A percentile compares a stretch with the other conserved stretches of the same genome.
Evolutionary conservation across 1,139 yeast genomes (phyloP).

Genomic region (Kurtzmaniella quercitrusa): DNA sequence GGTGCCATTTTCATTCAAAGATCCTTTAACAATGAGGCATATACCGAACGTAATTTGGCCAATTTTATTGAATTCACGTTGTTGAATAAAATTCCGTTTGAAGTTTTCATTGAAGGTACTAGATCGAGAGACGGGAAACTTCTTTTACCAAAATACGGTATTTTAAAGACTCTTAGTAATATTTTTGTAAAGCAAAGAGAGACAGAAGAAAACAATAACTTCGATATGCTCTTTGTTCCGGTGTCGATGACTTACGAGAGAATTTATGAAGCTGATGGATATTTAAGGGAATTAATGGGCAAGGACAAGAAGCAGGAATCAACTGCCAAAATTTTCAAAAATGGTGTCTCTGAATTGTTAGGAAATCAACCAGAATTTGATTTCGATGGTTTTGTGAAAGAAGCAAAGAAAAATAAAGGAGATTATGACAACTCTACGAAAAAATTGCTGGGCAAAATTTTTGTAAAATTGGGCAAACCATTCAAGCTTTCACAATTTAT

Average conservation of each 20-base stretch:
- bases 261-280: conserved; percentile 64
- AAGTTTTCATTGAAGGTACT: conserved; percentile 66
- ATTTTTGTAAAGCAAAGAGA: conserved; percentile 44
- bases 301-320: conserved; percentile 53
- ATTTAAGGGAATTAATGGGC: conserved; percentile 58
- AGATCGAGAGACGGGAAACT: conserved; percentile 65
- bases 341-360: conserved; percentile 30
- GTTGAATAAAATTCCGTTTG: conserved; percentile 50
- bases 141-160: conserved; percentile 62
- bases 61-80: conserved; percentile 53
- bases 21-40: conserved; percentile 47
- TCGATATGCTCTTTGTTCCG: conserved; percentile 49
- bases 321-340: conserved; percentile 30
- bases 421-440: conserved; percentile 25
- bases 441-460: conserved; percentile 36
- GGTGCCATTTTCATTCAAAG: conserved; percentile 49
- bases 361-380: conserved; percentile 8
- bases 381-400: conserved; percentile 13
- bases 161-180: conserved; percentile 48
- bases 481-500: conserved; percentile 29
- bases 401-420: conserved; percentile 15
- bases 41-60: conserved; percentile 54
- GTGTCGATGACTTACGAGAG: conserved; percentile 59
- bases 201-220: conserved; percentile 39
- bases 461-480: conserved; percentile 32